phyloP scores from a whole-genome alignment of 2,329 filamentous ascomycete genomes.

The Alternaria sp. region DNA sequence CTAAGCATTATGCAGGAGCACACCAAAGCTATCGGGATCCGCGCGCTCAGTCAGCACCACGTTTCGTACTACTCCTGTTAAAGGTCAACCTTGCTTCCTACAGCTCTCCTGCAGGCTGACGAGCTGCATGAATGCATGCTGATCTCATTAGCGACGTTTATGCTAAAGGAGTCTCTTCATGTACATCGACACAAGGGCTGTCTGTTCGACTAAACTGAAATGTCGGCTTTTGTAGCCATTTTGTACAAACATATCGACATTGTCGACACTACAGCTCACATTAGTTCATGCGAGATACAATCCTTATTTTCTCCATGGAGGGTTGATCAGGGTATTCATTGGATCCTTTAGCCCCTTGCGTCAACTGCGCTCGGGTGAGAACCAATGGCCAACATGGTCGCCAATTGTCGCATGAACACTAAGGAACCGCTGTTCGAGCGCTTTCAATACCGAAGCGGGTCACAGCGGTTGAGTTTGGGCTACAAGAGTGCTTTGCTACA shows the following conservation, averaged over 20 bases:
- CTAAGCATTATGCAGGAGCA: conserved; percentile 14
- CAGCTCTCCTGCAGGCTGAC: neutral
- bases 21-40: conserved; percentile 1
- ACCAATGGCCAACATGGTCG: conserved; percentile 12
- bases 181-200: neutral
- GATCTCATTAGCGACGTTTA: neutral
- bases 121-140: conserved; percentile 1
- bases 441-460: conserved; percentile 1
- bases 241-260: neutral
- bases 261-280: conserved; percentile 22
- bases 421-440: conserved; percentile 5
- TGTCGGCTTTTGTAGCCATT: neutral
- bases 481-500: neutral
- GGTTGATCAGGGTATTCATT: conserved; percentile 11
- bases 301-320: conserved; percentile 10
- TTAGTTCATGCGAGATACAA: conserved; percentile 23
- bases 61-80: conserved; percentile 23
- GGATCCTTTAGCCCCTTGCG: conserved; percentile 19
- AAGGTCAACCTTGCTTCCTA: conserved; percentile 20
- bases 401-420: conserved; percentile 3
- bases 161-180: neutral
- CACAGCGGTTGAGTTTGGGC: neutral
- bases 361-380: conserved; percentile 8
- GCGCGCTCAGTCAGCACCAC: conserved; percentile 16
- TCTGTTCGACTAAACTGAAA: neutral